Percentiles rank a stretch among this genome's conserved stretches.
Conservation (phyloP, 148 eudicot genomes). For the Tetragonia tetragonoides region DNA sequence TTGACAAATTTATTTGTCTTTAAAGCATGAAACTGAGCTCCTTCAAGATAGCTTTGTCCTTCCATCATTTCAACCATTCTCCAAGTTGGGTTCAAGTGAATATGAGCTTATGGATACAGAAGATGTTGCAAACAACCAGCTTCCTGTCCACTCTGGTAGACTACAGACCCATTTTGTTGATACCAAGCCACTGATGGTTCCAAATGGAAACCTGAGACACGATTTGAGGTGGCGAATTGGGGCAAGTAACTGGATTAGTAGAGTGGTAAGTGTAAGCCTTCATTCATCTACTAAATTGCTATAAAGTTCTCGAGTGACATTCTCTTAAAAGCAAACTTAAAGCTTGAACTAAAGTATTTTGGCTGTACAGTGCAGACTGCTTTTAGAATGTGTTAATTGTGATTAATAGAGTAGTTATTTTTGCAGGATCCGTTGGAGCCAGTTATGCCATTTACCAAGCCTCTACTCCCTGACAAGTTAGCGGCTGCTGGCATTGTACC, state of each 20-base stretch:
- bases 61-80: slow-evolving; percentile 68
- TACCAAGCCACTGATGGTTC: slow-evolving; percentile 47
- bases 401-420: neutral
- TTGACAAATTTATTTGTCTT: too few species aligned
- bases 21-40: slow-evolving; percentile 84
- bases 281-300: slow-evolving; percentile 27
- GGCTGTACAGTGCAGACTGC: neutral
- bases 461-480: slow-evolving; percentile 40
- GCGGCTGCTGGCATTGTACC: slow-evolving; percentile 50
- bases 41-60: slow-evolving; percentile 77
- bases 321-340: slow-evolving; percentile 34
- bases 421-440: slow-evolving; percentile 88
- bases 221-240: slow-evolving; percentile 59
- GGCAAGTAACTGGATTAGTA: slow-evolving; percentile 66
- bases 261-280: slow-evolving; percentile 59
- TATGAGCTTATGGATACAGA: slow-evolving; percentile 90
- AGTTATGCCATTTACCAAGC: slow-evolving; percentile 54
- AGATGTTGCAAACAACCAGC: slow-evolving; percentile 56
- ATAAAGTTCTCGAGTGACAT: neutral
- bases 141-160: slow-evolving; percentile 37
- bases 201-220: slow-evolving; percentile 46
- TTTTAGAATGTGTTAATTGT: too few species aligned
- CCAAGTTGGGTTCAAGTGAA: slow-evolving; percentile 79
- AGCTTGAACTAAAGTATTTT: too few species aligned
- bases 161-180: slow-evolving; percentile 43